Conservation (phyloP, 2,329 filamentous ascomycete species). For the Phaeomoniella chlamydospora region DNA sequence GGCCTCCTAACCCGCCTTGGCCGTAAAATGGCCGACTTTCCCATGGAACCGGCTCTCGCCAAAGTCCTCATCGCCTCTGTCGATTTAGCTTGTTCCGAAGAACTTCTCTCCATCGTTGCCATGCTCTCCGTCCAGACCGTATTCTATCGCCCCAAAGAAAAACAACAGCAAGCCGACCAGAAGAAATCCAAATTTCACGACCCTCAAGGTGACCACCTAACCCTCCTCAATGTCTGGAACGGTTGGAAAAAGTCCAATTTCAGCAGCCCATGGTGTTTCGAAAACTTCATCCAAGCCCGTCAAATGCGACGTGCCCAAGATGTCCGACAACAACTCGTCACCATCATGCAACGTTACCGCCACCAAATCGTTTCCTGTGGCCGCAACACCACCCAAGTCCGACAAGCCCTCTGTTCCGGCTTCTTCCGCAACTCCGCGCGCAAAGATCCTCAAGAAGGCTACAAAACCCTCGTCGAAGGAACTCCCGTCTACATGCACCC, state of each 20-base stretch:
- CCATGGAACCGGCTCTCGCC: slow-evolving; percentile 85
- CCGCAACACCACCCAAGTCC: slow-evolving; percentile 70
- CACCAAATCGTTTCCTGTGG: slow-evolving; percentile 75
- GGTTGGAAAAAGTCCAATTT: slow-evolving; percentile 81
- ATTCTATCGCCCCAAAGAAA: slow-evolving; percentile 95
- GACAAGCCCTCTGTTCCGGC: slow-evolving; percentile 77
- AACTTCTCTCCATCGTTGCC: slow-evolving; percentile 84
- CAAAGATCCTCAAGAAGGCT: slow-evolving; percentile 92
- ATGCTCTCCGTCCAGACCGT: slow-evolving; percentile 80
- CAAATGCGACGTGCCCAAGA: slow-evolving; percentile 82
- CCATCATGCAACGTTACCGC: slow-evolving; percentile 86
- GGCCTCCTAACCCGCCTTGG: slow-evolving; percentile 82
- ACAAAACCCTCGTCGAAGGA: slow-evolving; percentile 92
- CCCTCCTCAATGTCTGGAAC: slow-evolving; percentile 91
- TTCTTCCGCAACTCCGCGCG: slow-evolving; percentile 93
- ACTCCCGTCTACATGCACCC: slow-evolving; percentile 94
- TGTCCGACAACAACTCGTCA: slow-evolving; percentile 78
- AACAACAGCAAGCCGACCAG: slow-evolving; percentile 88
- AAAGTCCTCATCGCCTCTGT: slow-evolving; percentile 83
- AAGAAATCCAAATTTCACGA: slow-evolving; percentile 98
- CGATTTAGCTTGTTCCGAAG: slow-evolving; percentile 79
- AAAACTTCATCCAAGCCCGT: slow-evolving; percentile 92
- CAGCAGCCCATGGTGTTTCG: slow-evolving; percentile 83
- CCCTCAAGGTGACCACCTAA: slow-evolving; percentile 84
- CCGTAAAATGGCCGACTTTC: slow-evolving; percentile 96